A percentile compares a stretch with the other conserved stretches of the same genome.
These are phyloP conservation scores for Raphidocelis subcapitata DNA, from an alignment of 139 green algal genomes.

Conservation along the genomic window DNA sequence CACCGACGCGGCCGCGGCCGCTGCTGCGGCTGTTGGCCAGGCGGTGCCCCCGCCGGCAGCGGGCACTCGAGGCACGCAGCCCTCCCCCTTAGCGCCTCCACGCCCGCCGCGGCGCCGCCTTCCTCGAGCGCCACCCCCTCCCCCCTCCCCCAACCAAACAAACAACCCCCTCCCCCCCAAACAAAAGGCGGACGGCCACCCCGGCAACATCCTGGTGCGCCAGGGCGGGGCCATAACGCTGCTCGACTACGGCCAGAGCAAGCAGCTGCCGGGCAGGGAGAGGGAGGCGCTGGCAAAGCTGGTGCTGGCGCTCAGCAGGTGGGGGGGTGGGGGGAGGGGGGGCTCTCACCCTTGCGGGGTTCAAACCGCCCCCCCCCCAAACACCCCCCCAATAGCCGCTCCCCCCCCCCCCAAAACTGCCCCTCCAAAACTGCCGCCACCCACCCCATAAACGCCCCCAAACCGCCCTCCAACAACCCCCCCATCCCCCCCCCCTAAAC, in stretches of 20 bases:
- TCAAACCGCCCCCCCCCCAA: no score
- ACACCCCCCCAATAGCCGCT: no score
- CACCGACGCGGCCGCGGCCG: no score
- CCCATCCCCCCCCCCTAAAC: not conserved
- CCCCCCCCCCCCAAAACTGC: not conserved
- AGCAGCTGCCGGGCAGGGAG: conserved; percentile 77
- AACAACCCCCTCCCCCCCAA: conserved; percentile 55
- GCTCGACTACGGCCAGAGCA: conserved; percentile 95
- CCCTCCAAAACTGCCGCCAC: not conserved
- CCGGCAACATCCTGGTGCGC: conserved; percentile 90
- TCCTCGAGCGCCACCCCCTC: conserved; percentile 18
- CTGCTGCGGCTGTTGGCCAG: no score
- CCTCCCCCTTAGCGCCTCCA: no score
- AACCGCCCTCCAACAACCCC: no score
- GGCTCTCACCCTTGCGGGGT: not conserved
- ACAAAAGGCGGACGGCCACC: conserved; percentile 69
- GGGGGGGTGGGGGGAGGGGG: not conserved
- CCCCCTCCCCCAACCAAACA: no score
- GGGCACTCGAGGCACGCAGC: no score
- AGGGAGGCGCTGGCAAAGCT: conserved; percentile 73
- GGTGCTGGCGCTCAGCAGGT: conserved; percentile 70
- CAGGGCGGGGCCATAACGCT: conserved; percentile 76
- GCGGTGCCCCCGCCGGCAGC: no score
- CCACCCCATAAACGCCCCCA: no score
- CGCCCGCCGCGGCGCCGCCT: no score